Conservation (phyloP, 169 alveolate genomes). For the Fabrea salina region DNA sequence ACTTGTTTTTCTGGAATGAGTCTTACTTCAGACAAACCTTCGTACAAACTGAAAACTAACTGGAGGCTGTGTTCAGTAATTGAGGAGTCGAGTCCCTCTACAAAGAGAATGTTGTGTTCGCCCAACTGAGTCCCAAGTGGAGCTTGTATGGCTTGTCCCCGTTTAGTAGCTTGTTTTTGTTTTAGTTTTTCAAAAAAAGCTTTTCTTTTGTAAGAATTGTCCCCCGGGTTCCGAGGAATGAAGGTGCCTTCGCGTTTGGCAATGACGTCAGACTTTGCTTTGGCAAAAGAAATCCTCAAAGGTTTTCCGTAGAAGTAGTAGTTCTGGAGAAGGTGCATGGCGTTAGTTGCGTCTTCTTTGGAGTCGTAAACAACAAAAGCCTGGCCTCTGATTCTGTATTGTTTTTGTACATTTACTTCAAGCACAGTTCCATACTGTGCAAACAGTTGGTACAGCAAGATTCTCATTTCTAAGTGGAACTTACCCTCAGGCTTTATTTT, state of each 20-base stretch:
- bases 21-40: constrained; percentile 13
- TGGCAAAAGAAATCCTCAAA: constrained; percentile 31
- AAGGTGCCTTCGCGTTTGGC: constrained; percentile 37
- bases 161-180: neutral
- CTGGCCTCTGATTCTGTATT: constrained; percentile 37
- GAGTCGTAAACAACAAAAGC: constrained; percentile 38
- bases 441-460: constrained; percentile 18
- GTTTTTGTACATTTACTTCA: constrained; percentile 10
- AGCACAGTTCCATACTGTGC: constrained; percentile 34
- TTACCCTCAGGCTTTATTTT: constrained; percentile 30
- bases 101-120: neutral
- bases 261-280: constrained; percentile 33
- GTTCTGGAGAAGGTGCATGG: constrained; percentile 32
- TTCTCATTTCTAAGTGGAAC: neutral
- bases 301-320: constrained; percentile 29
- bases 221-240: neutral
- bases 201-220: neutral
- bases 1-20: constrained; percentile 9
- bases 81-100: constrained; percentile 3
- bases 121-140: neutral
- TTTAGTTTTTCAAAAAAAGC: neutral
- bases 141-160: neutral
- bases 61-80: neutral
- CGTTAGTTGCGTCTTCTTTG: constrained; percentile 32
- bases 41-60: neutral